Percentiles rank a stretch among this genome's conserved stretches.
These are phyloP conservation scores for Eutrema heterophyllum DNA, from an alignment of 345 rosid genomes.

Conservation along the genomic window DNA sequence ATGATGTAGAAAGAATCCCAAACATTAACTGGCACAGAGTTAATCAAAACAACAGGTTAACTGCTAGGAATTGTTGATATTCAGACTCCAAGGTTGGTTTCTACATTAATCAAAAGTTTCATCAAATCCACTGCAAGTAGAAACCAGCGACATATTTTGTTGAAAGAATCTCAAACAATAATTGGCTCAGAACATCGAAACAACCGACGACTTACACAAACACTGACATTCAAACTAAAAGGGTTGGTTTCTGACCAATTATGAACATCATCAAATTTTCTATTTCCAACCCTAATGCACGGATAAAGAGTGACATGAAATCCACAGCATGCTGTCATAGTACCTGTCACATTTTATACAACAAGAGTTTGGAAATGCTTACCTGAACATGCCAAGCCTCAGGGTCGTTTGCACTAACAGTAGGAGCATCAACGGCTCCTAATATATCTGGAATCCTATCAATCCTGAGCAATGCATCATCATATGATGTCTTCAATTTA, in stretches of 20 bases:
- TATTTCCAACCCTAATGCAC: background rate
- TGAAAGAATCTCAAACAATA: background rate
- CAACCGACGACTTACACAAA: background rate
- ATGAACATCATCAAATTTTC: background rate
- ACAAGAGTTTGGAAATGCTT: constrained; percentile 11
- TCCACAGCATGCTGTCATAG: background rate
- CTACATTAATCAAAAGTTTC: background rate
- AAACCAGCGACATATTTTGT: too few species aligned
- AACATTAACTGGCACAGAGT: background rate
- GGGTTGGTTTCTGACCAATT: background rate
- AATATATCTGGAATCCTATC: constrained; percentile 79
- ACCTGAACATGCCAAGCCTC: constrained; percentile 98
- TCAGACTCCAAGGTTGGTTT: background rate
- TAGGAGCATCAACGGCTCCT: constrained; percentile 55
- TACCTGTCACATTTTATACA: background rate
- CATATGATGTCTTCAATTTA: constrained; percentile 62
- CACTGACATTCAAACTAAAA: background rate
- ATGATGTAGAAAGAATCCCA: background rate
- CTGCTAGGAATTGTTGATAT: background rate
- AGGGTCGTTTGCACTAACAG: constrained; percentile 41
- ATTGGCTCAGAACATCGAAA: background rate
- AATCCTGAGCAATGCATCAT: constrained; percentile 78
- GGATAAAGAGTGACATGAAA: background rate
- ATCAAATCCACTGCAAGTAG: background rate
- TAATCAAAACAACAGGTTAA: background rate